Evolutionary conservation across 257 asterid species (phyloP).

Genomic region (Fraxinus anomala): DNA sequence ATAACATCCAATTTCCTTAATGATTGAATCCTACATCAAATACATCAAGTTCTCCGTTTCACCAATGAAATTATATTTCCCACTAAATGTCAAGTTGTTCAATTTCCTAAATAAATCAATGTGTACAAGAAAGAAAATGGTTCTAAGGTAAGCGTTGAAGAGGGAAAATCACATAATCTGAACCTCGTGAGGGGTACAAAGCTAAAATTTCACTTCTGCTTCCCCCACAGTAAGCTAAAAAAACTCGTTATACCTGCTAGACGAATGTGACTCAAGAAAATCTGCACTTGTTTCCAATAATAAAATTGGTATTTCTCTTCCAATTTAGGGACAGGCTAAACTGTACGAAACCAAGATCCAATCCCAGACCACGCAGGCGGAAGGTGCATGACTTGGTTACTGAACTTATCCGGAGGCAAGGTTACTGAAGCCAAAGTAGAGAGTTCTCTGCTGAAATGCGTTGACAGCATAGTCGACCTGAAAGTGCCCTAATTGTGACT

Average conservation of each 20-base stretch:
- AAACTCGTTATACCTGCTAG: constrained; percentile 9
- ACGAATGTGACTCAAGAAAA: constrained; percentile 17
- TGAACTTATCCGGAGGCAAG: constrained; percentile 40
- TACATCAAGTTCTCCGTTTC: no score
- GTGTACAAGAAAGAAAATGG: neutral
- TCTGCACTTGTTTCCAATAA: constrained; percentile 20
- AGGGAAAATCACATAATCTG: neutral
- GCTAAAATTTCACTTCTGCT: neutral
- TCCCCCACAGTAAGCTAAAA: no score
- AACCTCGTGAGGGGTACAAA: neutral
- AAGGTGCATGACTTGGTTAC: constrained; percentile 13
- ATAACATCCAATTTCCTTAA: neutral
- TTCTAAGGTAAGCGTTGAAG: neutral
- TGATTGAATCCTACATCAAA: no score
- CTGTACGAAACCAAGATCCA: neutral
- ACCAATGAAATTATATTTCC: neutral
- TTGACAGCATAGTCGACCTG: constrained; percentile 83
- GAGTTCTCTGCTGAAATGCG: constrained; percentile 70
- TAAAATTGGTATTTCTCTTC: neutral
- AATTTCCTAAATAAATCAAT: neutral
- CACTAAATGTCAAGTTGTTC: neutral
- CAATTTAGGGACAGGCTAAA: neutral
- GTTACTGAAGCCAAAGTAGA: constrained; percentile 78
- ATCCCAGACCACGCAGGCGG: neutral
- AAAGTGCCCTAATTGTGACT: constrained; percentile 75